Evolutionary conservation across 75 land plant genomes (phyloP), one percentile per base, ranked within the genome.

Genomic region (Cupressus sempervirens): DNA sequence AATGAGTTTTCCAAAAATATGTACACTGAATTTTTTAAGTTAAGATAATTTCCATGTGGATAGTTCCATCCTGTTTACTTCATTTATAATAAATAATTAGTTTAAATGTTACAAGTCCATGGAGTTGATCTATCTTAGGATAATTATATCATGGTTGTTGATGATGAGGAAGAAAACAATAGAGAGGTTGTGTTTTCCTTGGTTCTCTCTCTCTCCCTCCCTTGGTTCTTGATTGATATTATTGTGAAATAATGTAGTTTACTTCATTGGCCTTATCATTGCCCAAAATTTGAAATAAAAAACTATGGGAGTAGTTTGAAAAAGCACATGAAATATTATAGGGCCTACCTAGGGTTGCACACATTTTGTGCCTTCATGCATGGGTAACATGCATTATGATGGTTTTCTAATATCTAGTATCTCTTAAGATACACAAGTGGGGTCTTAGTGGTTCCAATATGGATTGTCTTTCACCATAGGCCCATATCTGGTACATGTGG

Each of bases 51-150:
- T 85, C 26, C 48, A 34, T 85, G 52, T 38, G 20, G 7, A 62
- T 20, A 30, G 26, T 85, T 7, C 23, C 50, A 80, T 56, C 10
- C 26, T 10, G n/a, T 23, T 79, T 79, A n/a, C 26, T 41, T 79
- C 26, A 29, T 11, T 43, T 30, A 41, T 12, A 38, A 23, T 29
- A 23, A 40, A 79, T 79, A 3, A 52, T 36, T 56, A 26, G n/a
- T 84, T 15, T 34, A 35, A 45, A 30, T 75, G 43, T 48, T 80
- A 48, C 90, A 98, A 99, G 88, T 98, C 30, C 94, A 96, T 62
- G 99, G 96, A 86, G 99, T 99, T 29, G 97, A 96, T 85, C 65
- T 96, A 87, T 99, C 99, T 30, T 97, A 98, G 80, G 96, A 92
- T 86, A 98, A 98, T 85, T 98, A 93, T 77, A 96, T 98, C 67